phyloP scores from a whole-genome alignment of 164 flowering plant genomes.

The Cinnamomum chago region DNA sequence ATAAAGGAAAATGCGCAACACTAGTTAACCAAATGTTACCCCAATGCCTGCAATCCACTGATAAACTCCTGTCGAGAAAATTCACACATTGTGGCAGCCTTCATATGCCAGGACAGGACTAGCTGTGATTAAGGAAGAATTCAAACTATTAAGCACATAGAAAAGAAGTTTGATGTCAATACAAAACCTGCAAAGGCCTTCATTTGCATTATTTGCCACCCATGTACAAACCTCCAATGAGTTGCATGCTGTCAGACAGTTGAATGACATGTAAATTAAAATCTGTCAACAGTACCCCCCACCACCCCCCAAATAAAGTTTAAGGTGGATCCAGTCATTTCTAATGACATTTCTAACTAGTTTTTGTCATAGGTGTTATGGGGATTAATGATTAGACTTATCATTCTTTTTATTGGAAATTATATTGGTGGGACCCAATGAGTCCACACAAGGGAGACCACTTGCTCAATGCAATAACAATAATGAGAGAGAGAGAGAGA shows the following conservation, averaged over 20 bases:
- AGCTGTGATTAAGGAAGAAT: constrained; percentile 39
- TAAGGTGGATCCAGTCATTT: too few relatives aligned
- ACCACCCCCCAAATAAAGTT: too few relatives aligned
- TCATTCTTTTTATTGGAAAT: too few relatives aligned
- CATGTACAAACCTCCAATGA: not conserved
- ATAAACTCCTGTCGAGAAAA: constrained; percentile 91
- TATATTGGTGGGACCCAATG: too few relatives aligned
- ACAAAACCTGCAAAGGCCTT: not conserved
- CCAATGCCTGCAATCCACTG: constrained; percentile 81
- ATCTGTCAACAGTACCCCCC: too few relatives aligned
- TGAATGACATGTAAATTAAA: too few relatives aligned
- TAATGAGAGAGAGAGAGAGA: too few relatives aligned
- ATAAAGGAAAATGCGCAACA: not conserved
- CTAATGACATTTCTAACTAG: too few relatives aligned
- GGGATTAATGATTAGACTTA: too few relatives aligned
- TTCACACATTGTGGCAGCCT: constrained; percentile 99
- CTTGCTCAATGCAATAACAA: too few relatives aligned
- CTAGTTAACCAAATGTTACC: constrained; percentile 36
- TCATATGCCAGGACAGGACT: constrained; percentile 99
- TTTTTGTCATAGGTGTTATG: too few relatives aligned
- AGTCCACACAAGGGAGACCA: too few relatives aligned
- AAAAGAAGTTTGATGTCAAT: not conserved
- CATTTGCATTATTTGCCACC: not conserved
- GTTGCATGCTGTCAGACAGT: not conserved
- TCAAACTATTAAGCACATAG: not conserved